A percentile compares a stretch with the other conserved stretches of the same genome.
phyloP scores from a whole-genome alignment of 2,329 filamentous ascomycete genomes.

The Colletotrichum ledebouriae region DNA sequence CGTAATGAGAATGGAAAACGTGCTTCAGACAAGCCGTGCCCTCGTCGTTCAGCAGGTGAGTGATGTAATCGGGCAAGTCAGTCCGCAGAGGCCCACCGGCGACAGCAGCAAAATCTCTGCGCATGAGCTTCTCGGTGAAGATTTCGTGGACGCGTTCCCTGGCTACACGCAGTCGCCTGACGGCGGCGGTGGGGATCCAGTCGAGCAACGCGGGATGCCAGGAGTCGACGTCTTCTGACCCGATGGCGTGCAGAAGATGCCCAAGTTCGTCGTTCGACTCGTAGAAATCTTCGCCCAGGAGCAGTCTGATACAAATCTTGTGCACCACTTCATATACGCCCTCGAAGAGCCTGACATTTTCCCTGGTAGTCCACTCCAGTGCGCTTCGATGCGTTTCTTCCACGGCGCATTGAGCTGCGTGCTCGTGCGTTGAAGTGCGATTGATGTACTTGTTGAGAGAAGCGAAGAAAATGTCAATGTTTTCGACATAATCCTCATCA shows the following conservation, averaged over 20 bases:
- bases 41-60: slow-evolving; percentile 41
- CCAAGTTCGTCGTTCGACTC: slow-evolving; percentile 37
- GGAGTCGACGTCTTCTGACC: slow-evolving; percentile 27
- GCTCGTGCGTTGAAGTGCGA: slow-evolving; percentile 26
- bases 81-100: slow-evolving; percentile 24
- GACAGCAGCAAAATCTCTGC: slow-evolving; percentile 29
- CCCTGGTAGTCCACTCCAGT: slow-evolving; percentile 29
- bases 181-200: slow-evolving; percentile 43
- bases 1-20: slow-evolving; percentile 40
- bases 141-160: slow-evolving; percentile 42
- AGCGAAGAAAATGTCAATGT: slow-evolving; percentile 29
- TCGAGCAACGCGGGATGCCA: slow-evolving; percentile 37
- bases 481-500: slow-evolving; percentile 37
- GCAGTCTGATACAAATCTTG: slow-evolving; percentile 34
- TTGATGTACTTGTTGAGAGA: slow-evolving; percentile 41
- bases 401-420: slow-evolving; percentile 32
- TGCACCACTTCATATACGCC: slow-evolving; percentile 38
- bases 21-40: slow-evolving; percentile 36
- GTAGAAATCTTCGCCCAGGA: slow-evolving; percentile 45
- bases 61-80: slow-evolving; percentile 43
- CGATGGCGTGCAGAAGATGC: slow-evolving; percentile 37
- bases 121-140: slow-evolving; percentile 39
- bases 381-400: slow-evolving; percentile 43
- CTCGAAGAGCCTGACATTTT: slow-evolving; percentile 37
- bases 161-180: slow-evolving; percentile 31